Evolutionary conservation across 1,284 basidiomycete species (phyloP), one percentile per base, ranked within the genome.

Genomic region (Ustilago sp.): DNA sequence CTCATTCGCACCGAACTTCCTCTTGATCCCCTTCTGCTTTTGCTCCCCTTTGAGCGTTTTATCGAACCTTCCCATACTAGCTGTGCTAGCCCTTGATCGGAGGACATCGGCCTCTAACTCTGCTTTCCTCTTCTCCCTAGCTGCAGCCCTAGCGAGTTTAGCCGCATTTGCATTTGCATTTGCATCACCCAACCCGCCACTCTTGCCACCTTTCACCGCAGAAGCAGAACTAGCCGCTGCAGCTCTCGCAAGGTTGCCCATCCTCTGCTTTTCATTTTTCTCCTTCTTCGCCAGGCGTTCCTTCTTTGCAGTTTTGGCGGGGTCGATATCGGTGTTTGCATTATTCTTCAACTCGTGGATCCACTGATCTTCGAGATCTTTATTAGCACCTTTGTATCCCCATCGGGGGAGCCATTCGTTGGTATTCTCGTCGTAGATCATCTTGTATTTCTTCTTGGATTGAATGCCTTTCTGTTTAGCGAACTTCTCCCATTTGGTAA

Each of bases 401-500:
- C 96, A 99, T 59, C 93, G 89, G 62, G 92, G 90, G 13, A 97
- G 93, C 93, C 94, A 99, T 47, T 93, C 93, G 87, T 96, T 93
- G 80, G 90, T 90, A 86, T 95, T 94, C 80, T 98, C 96, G 87
- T 99, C 95, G 92, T 93, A 99, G 8, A 92, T 90, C 85, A 92
- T 91, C 88, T 90, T 93, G 48, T 98, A 94, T 67, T 90, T 90
- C 77, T 89, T 91, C 8, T 79, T 72, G 84, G 89, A 91, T 80
- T 91, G 90, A 83, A 99, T 99, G 36, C 97, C 97, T 88, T 98
- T 98, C 50, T 93, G 92, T 64, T 92, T 91, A 15, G 96, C 96
- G 83, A 98, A 99, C 72, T 91, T 90, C 88, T 98, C 94, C 97
- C 97, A 99, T 87, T 98, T 99, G 15, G 96, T 98, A 55, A 90